Evolutionary conservation across 1,284 basidiomycete genomes (phyloP).

Genomic region (Trichosporon faecale): DNA sequence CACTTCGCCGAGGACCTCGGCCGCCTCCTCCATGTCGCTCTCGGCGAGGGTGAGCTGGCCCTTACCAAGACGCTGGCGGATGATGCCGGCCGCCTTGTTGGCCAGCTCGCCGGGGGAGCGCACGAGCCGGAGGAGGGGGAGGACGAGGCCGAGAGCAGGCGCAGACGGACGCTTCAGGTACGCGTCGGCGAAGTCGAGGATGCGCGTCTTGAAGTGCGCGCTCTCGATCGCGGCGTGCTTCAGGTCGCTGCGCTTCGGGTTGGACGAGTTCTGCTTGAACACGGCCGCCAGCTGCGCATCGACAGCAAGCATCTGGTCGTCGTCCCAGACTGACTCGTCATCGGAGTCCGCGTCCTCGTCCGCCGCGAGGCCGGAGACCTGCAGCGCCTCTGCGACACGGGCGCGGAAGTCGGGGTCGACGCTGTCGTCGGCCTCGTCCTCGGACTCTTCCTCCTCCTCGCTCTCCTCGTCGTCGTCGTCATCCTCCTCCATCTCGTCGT

Average conservation of each 20-base stretch:
- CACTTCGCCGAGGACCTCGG: constrained; percentile 62
- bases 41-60: constrained; percentile 58
- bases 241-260: constrained; percentile 56
- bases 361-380: constrained; percentile 62
- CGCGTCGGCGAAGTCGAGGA: constrained; percentile 84
- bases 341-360: constrained; percentile 33
- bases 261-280: constrained; percentile 63
- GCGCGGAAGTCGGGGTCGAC: constrained; percentile 67
- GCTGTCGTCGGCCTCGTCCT: constrained; percentile 47
- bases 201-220: constrained; percentile 89
- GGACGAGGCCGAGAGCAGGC: constrained; percentile 64
- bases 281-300: constrained; percentile 89
- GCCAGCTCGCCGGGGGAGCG: constrained; percentile 66
- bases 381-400: constrained; percentile 73
- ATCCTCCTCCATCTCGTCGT: constrained; percentile 28
- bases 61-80: constrained; percentile 67
- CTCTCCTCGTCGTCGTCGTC: constrained; percentile 51
- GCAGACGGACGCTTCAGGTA: constrained; percentile 75
- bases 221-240: constrained; percentile 59
- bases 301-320: constrained; percentile 96
- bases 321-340: constrained; percentile 74
- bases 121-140: constrained; percentile 73
- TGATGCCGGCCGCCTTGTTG: constrained; percentile 76
- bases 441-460: constrained; percentile 34
- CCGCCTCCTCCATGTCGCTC: constrained; percentile 52